Conservation (phyloP, 306 rosid species). For the Prunus mongolica region DNA sequence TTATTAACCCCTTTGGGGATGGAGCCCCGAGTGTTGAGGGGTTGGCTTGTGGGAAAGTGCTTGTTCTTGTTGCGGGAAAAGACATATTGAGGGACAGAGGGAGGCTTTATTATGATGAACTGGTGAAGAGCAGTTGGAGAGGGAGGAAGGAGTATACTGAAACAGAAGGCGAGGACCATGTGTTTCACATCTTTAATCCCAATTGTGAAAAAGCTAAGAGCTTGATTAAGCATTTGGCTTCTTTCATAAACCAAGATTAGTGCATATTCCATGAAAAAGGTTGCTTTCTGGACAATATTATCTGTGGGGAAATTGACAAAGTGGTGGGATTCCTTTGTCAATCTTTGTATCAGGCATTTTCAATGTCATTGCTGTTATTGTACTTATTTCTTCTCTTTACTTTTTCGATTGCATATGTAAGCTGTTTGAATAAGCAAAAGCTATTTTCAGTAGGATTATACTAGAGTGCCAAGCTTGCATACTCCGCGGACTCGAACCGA, state of each 20-base stretch:
- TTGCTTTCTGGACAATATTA: neutral
- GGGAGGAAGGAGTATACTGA: constrained; percentile 50
- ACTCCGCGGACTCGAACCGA: too few relatives aligned
- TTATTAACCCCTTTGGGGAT: constrained; percentile 69
- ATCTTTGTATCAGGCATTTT: neutral
- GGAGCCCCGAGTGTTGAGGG: constrained; percentile 57
- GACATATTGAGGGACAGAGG: constrained; percentile 81
- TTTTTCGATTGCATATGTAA: neutral
- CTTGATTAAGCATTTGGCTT: constrained; percentile 44
- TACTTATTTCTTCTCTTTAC: too few relatives aligned
- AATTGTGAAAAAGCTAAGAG: constrained; percentile 41
- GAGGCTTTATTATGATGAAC: constrained; percentile 49
- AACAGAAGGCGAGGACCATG: constrained; percentile 65
- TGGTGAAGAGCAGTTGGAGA: constrained; percentile 54
- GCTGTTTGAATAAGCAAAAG: neutral
- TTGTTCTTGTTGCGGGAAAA: constrained; percentile 55
- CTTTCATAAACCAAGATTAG: constrained; percentile 35
- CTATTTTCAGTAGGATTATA: neutral
- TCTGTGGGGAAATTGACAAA: neutral
- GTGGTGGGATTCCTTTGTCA: neutral
- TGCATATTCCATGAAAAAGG: neutral
- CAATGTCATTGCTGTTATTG: neutral
- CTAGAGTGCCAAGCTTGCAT: neutral
- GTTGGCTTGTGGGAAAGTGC: constrained; percentile 39
- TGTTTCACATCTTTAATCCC: constrained; percentile 59